Conservation (phyloP, 352 stramenopile species). For the Phytopythium helicoides region DNA sequence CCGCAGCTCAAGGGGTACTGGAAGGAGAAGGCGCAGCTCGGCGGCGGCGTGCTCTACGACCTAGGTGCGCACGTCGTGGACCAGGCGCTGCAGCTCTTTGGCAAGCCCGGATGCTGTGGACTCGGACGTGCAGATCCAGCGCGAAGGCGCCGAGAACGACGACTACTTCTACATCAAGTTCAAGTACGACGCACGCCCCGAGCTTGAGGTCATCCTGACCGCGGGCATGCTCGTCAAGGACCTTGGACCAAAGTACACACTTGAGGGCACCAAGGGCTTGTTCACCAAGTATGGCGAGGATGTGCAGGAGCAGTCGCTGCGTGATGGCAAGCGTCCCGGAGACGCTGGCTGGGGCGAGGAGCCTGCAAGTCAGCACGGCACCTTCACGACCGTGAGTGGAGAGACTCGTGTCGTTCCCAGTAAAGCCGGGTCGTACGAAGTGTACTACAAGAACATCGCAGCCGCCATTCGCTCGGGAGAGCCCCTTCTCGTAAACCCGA, state of each 20-base stretch:
- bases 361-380: slow-evolving; percentile 41
- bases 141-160: slow-evolving; percentile 58
- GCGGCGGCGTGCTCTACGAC: slow-evolving; percentile 69
- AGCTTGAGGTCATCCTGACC: slow-evolving; percentile 56
- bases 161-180: slow-evolving; percentile 76
- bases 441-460: slow-evolving; percentile 74
- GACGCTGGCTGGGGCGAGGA: slow-evolving; percentile 53
- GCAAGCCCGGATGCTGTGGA: slow-evolving; percentile 39
- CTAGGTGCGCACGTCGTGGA: slow-evolving; percentile 67
- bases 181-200: slow-evolving; percentile 43
- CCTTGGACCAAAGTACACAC: slow-evolving; percentile 54
- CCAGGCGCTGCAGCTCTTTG: slow-evolving; percentile 67
- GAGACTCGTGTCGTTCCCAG: slow-evolving; percentile 30
- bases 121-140: slow-evolving; percentile 72
- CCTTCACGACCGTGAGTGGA: slow-evolving; percentile 25
- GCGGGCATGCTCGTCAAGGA: slow-evolving; percentile 69
- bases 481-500: slow-evolving; percentile 48
- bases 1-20: slow-evolving; percentile 74
- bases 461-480: slow-evolving; percentile 50
- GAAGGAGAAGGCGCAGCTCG: slow-evolving; percentile 61
- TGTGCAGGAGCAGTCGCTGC: slow-evolving; percentile 56
- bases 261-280: slow-evolving; percentile 52
- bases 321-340: slow-evolving; percentile 46
- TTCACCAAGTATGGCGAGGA: slow-evolving; percentile 70
- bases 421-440: slow-evolving; percentile 48